Percentiles rank a stretch among this genome's conserved stretches.
Conservation (phyloP, 768 basidiomycete genomes). For the Rhodocollybia butyracea region DNA sequence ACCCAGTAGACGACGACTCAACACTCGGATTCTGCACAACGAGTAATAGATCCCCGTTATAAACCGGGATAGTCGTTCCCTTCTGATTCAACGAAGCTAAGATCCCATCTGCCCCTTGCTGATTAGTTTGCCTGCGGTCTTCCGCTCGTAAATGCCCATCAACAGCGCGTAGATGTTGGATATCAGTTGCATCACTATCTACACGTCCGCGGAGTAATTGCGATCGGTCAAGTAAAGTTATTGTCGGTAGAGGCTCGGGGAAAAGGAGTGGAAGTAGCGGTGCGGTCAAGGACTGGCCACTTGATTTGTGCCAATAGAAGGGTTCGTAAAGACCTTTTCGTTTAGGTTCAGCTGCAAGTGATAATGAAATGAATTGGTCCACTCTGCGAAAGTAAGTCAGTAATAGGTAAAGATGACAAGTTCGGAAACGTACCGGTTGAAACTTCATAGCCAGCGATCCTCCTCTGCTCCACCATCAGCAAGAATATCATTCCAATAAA, state of each 20-base stretch:
- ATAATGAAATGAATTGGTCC: slow-evolving; percentile 78
- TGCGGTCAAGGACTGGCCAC: slow-evolving; percentile 35
- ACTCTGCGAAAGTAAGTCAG: too few species aligned
- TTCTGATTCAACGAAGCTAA: slow-evolving; percentile 45
- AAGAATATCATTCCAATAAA: slow-evolving; percentile 55
- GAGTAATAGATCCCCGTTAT: slow-evolving; percentile 71
- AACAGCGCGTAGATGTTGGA: slow-evolving; percentile 52
- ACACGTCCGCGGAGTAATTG: slow-evolving; percentile 64
- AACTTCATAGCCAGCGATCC: slow-evolving; percentile 56
- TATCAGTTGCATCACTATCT: slow-evolving; percentile 64
- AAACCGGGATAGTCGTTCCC: slow-evolving; percentile 70
- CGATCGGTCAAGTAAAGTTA: slow-evolving; percentile 66
- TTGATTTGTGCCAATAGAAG: slow-evolving; percentile 59
- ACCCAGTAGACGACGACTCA: slow-evolving; percentile 38
- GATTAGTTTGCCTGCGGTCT: slow-evolving; percentile 25
- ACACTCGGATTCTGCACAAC: slow-evolving; percentile 54
- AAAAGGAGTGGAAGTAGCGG: slow-evolving; percentile 68
- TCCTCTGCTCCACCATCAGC: slow-evolving; percentile 32
- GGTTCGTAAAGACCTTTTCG: slow-evolving; percentile 76
- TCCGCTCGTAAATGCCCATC: slow-evolving; percentile 45
- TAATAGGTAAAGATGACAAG: slow-evolving; percentile 1
- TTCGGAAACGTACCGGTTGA: slow-evolving; percentile 46
- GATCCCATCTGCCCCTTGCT: slow-evolving; percentile 17
- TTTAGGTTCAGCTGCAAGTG: slow-evolving; percentile 70
- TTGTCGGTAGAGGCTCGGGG: slow-evolving; percentile 66